Base-by-base conservation (phyloP, 805 yeast species). In the Metschnikowia corniflorae region DNA sequence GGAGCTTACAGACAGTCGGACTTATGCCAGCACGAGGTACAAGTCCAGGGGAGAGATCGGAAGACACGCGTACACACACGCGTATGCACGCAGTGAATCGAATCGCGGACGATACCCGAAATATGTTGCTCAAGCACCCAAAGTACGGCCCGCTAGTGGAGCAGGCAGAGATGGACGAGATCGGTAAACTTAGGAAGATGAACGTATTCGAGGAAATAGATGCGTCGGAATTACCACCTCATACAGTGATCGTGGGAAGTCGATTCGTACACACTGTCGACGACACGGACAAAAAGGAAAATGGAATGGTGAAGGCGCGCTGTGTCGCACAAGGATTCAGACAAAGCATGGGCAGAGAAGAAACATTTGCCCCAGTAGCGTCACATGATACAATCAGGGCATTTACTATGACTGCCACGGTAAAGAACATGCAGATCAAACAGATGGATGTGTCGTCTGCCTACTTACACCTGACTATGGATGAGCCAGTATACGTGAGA, bases 321-420 rank as follows among this genome's bases (percentile, higher is more conserved):
- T 21, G 18, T 21, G 35, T 26, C 10, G 39, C 35, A 12, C 30
- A 31, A 16, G 40, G 35, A 9, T 20, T 15, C 19, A 26, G 25
- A 6, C 35, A 26, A 14, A n/a, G 10, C 2, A 26, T 36, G 13
- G 35, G 27, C 6, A 15, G 31, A 12, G 22, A 26, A 6, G 26
- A 30, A 16, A 36, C 35, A n/a, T 30, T 30, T 23, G 25, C 40
- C 14, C 40, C 40, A 15, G 40, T 31, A 8, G 18, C 24, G 9
- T 28, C 26, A 26, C 29, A 28, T 14, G 39, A 29, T 12, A 15
- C 26, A 9, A 19, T 35, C 3, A 25, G 33, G 12, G 23, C 19
- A 5, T 29, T 35, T 12, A 16, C 21, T 4, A 16, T 23, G n/a
- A 22, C 16, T 2, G 15, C 30, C 7, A 5, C 25, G 9, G 13